phyloP scores from a whole-genome alignment of 176 grass and related monocot species.

The Cenchrus fungigraminus region DNA sequence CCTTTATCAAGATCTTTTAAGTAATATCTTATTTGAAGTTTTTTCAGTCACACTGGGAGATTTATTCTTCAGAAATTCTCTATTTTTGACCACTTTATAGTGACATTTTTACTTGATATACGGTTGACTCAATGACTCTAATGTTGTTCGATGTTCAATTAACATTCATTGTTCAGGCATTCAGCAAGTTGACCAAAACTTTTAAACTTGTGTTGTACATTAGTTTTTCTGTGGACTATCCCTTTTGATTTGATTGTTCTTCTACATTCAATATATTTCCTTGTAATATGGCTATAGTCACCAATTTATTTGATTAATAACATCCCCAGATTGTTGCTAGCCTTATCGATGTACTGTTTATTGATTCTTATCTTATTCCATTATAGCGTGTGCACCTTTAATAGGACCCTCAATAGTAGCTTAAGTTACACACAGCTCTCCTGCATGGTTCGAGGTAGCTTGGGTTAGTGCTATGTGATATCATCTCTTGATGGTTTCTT shows the following conservation, averaged over 20 bases:
- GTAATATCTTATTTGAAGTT: background rate
- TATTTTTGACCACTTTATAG: slow-evolving; percentile 17
- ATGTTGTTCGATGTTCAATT: slow-evolving; percentile 20
- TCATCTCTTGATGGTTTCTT: too few relatives aligned
- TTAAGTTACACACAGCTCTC: too few relatives aligned
- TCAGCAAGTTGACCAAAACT: background rate
- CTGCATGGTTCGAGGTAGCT: background rate
- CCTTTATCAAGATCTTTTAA: background rate
- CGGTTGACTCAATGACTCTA: background rate
- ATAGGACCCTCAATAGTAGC: background rate
- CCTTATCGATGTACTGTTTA: background rate
- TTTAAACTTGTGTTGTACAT: slow-evolving; percentile 12
- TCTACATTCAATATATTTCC: background rate
- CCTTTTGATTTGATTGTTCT: background rate
- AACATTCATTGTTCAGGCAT: slow-evolving; percentile 18
- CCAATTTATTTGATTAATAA: slow-evolving; percentile 30
- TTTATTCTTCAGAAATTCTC: background rate
- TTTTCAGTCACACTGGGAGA: background rate
- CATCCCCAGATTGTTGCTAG: background rate
- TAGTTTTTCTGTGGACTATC: background rate
- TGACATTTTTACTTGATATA: slow-evolving; percentile 13
- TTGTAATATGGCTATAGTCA: background rate
- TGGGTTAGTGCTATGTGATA: background rate
- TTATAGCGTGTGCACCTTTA: slow-evolving; percentile 1
- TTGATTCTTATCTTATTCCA: background rate